phyloP scores from a whole-genome alignment of 75 land plant species.

The Sequoia sempervirens region DNA sequence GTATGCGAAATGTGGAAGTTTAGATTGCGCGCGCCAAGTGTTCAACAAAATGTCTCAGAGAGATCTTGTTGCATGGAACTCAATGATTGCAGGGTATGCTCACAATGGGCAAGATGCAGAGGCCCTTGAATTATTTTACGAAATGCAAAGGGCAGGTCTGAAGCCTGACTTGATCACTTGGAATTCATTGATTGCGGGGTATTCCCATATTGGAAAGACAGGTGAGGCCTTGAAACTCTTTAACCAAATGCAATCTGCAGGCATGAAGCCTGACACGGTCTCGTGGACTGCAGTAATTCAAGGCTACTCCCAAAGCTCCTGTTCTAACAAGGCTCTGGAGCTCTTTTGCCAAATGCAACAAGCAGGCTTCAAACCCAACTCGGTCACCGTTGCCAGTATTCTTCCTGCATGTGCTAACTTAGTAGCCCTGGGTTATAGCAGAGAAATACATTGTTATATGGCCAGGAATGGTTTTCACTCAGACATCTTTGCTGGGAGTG shows the following conservation, averaged over 20 bases:
- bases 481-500: not conserved
- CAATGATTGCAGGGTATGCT: constrained; percentile 14
- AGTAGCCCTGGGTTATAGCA: constrained; percentile 21
- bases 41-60: constrained; percentile 23
- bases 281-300: constrained; percentile 60
- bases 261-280: constrained; percentile 49
- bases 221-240: constrained; percentile 31
- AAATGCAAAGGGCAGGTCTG: constrained; percentile 17
- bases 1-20: constrained; percentile 34
- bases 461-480: not conserved
- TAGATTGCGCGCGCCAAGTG: constrained; percentile 14
- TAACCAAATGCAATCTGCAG: constrained; percentile 30
- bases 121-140: not conserved
- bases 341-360: constrained; percentile 34
- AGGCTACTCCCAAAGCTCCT: constrained; percentile 38
- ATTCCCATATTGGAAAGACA: constrained; percentile 35
- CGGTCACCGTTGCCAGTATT: constrained; percentile 40
- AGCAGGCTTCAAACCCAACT: constrained; percentile 22
- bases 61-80: constrained; percentile 28
- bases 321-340: constrained; percentile 29
- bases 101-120: constrained; percentile 37
- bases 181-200: constrained; percentile 62
- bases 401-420: constrained; percentile 46
- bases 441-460: constrained; percentile 18
- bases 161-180: constrained; percentile 52